Base-by-base conservation (phyloP, 108 stramenopile species). In the Mayamaea pseudoterrestris region DNA sequence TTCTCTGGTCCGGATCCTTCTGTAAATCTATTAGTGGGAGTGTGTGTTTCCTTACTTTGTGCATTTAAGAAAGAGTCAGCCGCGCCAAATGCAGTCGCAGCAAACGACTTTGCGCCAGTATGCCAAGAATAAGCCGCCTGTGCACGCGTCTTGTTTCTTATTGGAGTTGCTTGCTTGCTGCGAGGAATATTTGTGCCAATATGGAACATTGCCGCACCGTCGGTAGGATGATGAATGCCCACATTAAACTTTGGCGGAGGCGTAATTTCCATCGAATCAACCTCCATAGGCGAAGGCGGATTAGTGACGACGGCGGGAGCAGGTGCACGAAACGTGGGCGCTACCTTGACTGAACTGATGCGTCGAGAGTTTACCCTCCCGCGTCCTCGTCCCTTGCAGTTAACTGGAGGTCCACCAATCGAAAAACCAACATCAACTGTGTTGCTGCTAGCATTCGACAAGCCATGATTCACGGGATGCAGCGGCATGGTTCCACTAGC, bases 321-420 rank as follows among this genome's bases (percentile, higher is more conserved):
- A 44, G 44, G 44, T 21, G 44, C 26, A 44, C 24, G 24, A 44
- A 44, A 21, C 26, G 44, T 44, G 5, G 44, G 44, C 5, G 17
- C n/a, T 3, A 3, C 18, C 4, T 9, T 34, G 23, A 4, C 17
- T 44, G 44, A 24, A 44, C 22, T 6, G 21, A 4, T 6, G 44
- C 4, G 44, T 27, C 4, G 26, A 3, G n/a, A 22, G 23, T 25
- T 23, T 44, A 21, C 2, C 20, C 14, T 44, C n/a, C 44, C 44
- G 26, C n/a, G 18, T 5, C 3, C 25, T 27, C 24, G 44, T 3
- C 22, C 26, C 22, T n/a, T 23, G 2, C 17, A 44, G 3, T 44
- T 3, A 44, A 6, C 3, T 44, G 44, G 21, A 44, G 21, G 18
- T 27, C 25, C n/a, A 20, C 17, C 26, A n/a, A 16, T 7, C 7